phyloP scores from a whole-genome alignment of 2,329 filamentous ascomycete genomes.

The Xylariaceae sp. region DNA sequence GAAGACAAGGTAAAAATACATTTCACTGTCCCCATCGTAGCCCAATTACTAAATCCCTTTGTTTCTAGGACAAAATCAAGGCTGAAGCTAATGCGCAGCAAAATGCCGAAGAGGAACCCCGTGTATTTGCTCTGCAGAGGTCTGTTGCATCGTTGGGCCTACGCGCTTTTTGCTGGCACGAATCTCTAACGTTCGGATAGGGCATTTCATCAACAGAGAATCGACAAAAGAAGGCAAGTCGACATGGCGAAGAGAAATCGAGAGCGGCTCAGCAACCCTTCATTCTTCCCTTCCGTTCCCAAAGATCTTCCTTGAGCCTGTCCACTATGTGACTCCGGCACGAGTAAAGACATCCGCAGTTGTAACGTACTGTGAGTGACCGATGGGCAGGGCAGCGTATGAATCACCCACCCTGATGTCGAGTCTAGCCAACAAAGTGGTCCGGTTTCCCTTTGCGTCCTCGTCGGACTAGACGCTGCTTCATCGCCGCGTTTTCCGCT shows the following conservation, averaged over 20 bases:
- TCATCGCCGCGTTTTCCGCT: no score
- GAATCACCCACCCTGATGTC: no score
- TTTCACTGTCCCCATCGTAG: neutral
- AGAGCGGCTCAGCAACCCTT: slow-evolving; percentile 73
- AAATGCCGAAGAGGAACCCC: slow-evolving; percentile 59
- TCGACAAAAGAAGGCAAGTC: slow-evolving; percentile 73
- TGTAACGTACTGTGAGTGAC: neutral
- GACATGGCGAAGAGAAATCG: slow-evolving; percentile 77
- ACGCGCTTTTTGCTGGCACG: neutral
- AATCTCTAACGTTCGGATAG: slow-evolving; percentile 38
- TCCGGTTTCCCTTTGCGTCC: no score
- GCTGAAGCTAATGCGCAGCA: slow-evolving; percentile 32
- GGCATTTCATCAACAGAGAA: slow-evolving; percentile 79
- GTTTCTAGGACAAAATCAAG: slow-evolving; percentile 34
- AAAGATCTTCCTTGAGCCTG: slow-evolving; percentile 36
- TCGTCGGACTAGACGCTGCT: no score
- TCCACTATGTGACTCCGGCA: no score
- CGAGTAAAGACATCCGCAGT: no score
- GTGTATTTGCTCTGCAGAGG: slow-evolving; percentile 82
- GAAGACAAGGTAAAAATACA: slow-evolving; percentile 27
- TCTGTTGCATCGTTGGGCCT: slow-evolving; percentile 30
- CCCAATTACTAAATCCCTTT: neutral
- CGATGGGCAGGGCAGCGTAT: neutral
- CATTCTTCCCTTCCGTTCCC: slow-evolving; percentile 81
- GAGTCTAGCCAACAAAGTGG: no score